Evolutionary conservation across 371 early-diverging fungal species (phyloP), one percentile per base, ranked within the genome.

Genomic region (Sporodiniella umbellata): DNA sequence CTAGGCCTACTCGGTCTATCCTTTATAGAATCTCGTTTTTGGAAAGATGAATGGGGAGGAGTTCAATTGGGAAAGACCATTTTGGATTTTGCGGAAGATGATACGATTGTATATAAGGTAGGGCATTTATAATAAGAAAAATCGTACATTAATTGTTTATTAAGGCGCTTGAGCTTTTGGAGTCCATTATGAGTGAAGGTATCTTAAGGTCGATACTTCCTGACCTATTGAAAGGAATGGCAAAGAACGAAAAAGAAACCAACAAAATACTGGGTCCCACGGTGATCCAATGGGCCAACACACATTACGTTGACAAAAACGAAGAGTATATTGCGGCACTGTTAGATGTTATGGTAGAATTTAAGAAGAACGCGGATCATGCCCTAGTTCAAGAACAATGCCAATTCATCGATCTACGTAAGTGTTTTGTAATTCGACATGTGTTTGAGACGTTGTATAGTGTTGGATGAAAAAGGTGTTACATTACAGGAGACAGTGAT

Each of bases 1-100:
- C 30, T 78, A n/a, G 79, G 79, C 6, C 35, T 78, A 8, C 19
- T 52, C 0, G 63, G 62, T 0, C 37, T 78, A 19, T 48, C 57
- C 7, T 50, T 42, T 25, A 39, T 69, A 1, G 64, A 65, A 30
- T 30, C 38, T 8, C 49, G 48, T 10, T 39, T 72, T 35, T 78
- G 78, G 75, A 49, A 48, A 22, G 54, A 59, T n/a, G 8, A 54
- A 54, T 10, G 70, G 70, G 74, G 22, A 53, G 10, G 46, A 70
- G 35, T 1, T 62, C n/a, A n/a, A 3, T 37, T 73, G 3, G 48
- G 48, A 1, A 33, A 55, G 4, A 47, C 19, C 14, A 58, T 49
- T 12, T 25, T 37, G 4, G 19, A 44, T 14, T 53, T 57, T 14
- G n/a, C 4, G 1, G 39, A 56, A 25, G 70, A 74, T 24, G 52